Percentiles rank a stretch among this genome's conserved stretches.
Evolutionary conservation across 805 yeast genomes (phyloP).

Genomic region (Myxozyma kluyveri): DNA sequence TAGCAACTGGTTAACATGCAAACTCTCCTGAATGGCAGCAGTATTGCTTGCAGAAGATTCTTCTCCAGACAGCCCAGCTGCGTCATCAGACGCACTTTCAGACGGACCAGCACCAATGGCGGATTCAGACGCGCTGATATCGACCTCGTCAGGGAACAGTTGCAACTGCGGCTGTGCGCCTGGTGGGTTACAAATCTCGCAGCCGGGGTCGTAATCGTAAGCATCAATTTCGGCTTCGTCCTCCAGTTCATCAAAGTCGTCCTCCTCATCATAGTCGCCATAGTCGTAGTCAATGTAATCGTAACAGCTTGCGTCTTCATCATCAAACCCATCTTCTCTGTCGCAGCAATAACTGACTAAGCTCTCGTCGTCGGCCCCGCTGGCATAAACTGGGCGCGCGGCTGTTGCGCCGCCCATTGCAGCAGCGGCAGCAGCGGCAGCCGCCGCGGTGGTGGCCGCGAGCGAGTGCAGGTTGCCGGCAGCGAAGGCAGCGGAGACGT

Average conservation of each 20-base stretch:
- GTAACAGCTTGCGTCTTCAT: slow-evolving; percentile 1
- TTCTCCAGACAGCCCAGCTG: background rate
- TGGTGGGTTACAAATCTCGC: background rate
- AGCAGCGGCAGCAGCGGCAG: background rate
- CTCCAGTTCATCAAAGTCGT: background rate
- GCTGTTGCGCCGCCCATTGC: background rate
- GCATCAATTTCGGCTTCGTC: background rate
- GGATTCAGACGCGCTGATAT: background rate
- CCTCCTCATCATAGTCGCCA: background rate
- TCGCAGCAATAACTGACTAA: background rate
- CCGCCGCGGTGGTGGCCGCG: background rate
- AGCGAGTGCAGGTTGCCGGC: background rate
- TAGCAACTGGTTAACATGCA: background rate
- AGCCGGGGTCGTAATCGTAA: background rate
- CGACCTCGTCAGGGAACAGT: background rate
- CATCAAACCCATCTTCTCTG: slow-evolving; percentile 1
- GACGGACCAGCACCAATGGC: background rate
- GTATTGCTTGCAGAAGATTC: background rate
- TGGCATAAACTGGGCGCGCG: background rate
- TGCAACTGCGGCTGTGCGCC: background rate
- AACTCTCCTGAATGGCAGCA: background rate
- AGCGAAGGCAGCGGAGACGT: background rate
- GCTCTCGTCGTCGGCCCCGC: background rate
- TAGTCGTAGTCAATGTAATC: background rate
- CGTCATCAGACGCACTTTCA: background rate